phyloP scores from a whole-genome alignment of 208 protist species.

The Leishmania gerbilli region DNA sequence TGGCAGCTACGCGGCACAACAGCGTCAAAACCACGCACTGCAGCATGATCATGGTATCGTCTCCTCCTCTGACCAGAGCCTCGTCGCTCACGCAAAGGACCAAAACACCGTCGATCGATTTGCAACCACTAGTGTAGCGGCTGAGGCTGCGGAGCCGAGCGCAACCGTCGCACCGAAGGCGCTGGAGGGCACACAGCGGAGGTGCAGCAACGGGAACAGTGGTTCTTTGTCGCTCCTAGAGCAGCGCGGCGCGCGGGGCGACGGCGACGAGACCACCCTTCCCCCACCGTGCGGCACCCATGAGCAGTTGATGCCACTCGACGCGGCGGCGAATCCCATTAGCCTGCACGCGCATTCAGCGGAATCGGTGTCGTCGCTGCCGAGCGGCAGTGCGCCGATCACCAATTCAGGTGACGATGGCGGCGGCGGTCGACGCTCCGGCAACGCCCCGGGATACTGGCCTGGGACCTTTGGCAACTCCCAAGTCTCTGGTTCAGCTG shows the following conservation, averaged over 20 bases:
- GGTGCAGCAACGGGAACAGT: background rate
- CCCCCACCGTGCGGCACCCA: background rate
- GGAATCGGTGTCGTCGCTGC: constrained; percentile 1
- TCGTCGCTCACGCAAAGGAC: background rate
- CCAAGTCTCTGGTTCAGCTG: background rate
- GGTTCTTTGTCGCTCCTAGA: background rate
- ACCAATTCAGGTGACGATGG: background rate
- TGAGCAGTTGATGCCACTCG: background rate
- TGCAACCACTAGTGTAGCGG: background rate
- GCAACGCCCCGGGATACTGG: background rate
- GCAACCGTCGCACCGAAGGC: background rate
- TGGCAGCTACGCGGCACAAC: background rate
- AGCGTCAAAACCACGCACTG: background rate
- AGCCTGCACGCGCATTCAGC: background rate
- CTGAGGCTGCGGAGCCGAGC: background rate
- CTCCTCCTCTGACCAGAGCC: background rate
- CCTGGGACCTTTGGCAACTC: constrained; percentile 1
- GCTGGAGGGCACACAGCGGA: background rate
- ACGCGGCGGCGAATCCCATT: background rate
- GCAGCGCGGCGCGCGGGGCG: background rate
- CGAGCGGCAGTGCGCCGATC: background rate
- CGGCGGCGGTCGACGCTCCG: background rate
- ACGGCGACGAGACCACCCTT: background rate
- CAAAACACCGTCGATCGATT: background rate
- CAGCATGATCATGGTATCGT: background rate